phyloP scores from a whole-genome alignment of 306 rosid species.

The Urtica urens region DNA sequence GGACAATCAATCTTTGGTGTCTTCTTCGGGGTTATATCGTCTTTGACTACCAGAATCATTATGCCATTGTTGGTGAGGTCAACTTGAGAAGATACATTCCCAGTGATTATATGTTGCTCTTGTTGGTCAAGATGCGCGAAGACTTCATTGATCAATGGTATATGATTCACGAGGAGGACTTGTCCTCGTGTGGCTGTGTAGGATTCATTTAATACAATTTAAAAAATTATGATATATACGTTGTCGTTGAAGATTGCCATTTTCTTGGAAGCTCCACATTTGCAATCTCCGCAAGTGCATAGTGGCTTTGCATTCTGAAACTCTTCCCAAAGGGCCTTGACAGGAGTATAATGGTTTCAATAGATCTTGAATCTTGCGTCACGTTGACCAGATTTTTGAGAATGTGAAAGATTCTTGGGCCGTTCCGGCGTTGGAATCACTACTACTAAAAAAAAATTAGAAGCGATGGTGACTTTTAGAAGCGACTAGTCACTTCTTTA shows the following conservation, averaged over 20 bases:
- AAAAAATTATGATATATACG: neutral
- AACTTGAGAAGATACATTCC: too few species aligned
- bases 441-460: too few species aligned
- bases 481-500: too few species aligned
- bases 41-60: neutral
- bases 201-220: too few species aligned
- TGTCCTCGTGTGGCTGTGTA: neutral
- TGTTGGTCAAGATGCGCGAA: neutral
- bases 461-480: too few species aligned
- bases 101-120: neutral
- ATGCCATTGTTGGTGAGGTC: neutral
- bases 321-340: neutral
- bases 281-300: neutral
- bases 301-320: neutral
- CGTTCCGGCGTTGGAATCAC: neutral
- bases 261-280: neutral
- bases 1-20: neutral
- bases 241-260: neutral
- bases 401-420: neutral
- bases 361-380: neutral
- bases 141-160: neutral
- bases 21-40: too few species aligned
- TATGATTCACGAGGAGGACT: neutral
- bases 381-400: neutral
- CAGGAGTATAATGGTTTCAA: neutral